These are phyloP conservation scores for Dactylellina parvicollis DNA, from an alignment of 2,329 filamentous ascomycete species.

Conservation along the genomic window DNA sequence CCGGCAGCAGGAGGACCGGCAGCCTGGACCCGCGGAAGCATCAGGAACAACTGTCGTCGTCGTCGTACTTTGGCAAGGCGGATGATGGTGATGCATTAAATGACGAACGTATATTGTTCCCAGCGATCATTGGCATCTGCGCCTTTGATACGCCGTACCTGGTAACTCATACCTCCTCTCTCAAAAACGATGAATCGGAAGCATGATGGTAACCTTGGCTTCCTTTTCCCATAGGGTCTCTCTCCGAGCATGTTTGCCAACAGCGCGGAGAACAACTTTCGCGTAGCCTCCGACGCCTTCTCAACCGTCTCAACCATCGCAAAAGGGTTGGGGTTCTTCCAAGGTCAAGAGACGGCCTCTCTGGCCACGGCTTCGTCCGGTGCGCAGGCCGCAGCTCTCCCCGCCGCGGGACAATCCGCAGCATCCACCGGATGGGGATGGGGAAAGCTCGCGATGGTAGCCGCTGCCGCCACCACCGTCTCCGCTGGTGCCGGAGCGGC, in stretches of 20 bases:
- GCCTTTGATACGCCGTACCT: constrained; percentile 95
- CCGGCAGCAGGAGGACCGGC: constrained; percentile 1
- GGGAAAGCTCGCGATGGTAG: constrained; percentile 84
- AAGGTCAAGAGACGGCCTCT: constrained; percentile 58
- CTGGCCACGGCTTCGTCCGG: constrained; percentile 61
- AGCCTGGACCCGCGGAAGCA: constrained; percentile 48
- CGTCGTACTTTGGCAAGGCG: constrained; percentile 55
- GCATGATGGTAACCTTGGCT: constrained; percentile 11
- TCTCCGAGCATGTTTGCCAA: constrained; percentile 84
- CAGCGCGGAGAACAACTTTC: constrained; percentile 86
- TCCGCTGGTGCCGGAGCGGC: constrained; percentile 84
- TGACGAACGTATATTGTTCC: constrained; percentile 81
- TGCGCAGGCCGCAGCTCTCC: constrained; percentile 63
- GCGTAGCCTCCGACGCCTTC: constrained; percentile 76
- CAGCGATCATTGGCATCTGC: constrained; percentile 87
- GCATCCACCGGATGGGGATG: constrained; percentile 72
- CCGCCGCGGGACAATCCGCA: constrained; percentile 58
- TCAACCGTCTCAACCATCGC: constrained; percentile 69
- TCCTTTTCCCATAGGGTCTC: constrained; percentile 52
- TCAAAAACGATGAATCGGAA: background rate
- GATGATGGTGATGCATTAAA: constrained; percentile 56
- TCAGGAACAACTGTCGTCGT: constrained; percentile 57
- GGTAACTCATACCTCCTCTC: constrained; percentile 70
- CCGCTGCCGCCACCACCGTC: constrained; percentile 81
- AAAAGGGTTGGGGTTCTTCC: constrained; percentile 56